Conservation (phyloP, 768 basidiomycete species). For the Xanthoconium purpureum region DNA sequence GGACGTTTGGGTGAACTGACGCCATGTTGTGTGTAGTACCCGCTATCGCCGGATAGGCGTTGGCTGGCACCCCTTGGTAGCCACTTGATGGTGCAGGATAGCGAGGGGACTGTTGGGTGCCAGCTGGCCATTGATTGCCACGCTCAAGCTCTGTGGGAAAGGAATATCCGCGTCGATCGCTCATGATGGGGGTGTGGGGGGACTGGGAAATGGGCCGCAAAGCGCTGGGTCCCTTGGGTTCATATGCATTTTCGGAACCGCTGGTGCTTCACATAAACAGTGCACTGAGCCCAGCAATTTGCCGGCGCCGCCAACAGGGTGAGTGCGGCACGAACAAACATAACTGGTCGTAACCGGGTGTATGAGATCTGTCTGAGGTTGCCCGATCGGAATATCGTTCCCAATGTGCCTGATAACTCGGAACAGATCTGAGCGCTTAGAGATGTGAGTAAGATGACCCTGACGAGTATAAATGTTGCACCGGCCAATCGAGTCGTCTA, state of each 20-base stretch:
- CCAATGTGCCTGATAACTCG: slow-evolving; percentile 30
- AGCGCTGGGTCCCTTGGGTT: slow-evolving; percentile 22
- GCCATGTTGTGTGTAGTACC: slow-evolving; percentile 19
- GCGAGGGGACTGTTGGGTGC: slow-evolving; percentile 21
- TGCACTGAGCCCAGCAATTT: slow-evolving; percentile 25
- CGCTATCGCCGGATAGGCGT: slow-evolving; percentile 17
- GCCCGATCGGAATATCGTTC: slow-evolving; percentile 24
- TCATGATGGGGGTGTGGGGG: slow-evolving; percentile 20
- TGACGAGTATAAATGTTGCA: slow-evolving; percentile 21
- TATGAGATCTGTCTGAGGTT: slow-evolving; percentile 29
- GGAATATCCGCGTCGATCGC: slow-evolving; percentile 32
- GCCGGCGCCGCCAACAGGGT: slow-evolving; percentile 33
- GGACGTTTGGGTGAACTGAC: slow-evolving; percentile 18
- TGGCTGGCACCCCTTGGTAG: slow-evolving; percentile 19
- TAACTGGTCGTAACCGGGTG: slow-evolving; percentile 27
- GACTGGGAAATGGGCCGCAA: slow-evolving; percentile 1
- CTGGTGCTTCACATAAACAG: slow-evolving; percentile 26
- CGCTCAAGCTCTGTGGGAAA: slow-evolving; percentile 20
- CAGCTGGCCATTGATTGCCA: slow-evolving; percentile 22
- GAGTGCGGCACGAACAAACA: slow-evolving; percentile 30
- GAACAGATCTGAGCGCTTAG: slow-evolving; percentile 27
- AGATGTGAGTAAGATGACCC: slow-evolving; percentile 23
- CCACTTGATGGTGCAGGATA: slow-evolving; percentile 22
- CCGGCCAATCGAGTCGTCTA: slow-evolving; percentile 10
- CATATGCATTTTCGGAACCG: slow-evolving; percentile 36